Evolutionary conservation across 2,329 filamentous ascomycete genomes (phyloP).

Genomic region (Nigrospora osmanthi): DNA sequence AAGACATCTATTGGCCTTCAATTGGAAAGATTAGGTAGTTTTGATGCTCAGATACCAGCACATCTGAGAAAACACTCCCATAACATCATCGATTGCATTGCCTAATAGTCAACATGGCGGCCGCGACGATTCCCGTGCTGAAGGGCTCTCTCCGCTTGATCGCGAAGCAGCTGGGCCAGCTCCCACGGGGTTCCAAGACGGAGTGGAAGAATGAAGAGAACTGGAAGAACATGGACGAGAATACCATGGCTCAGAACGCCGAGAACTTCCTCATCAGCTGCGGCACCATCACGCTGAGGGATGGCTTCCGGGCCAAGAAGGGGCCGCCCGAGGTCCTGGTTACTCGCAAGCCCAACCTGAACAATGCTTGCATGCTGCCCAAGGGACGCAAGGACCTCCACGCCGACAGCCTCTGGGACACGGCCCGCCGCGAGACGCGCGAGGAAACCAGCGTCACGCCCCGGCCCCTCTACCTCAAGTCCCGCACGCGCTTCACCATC

Average conservation of each 20-base stretch:
- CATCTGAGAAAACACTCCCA: too few species aligned
- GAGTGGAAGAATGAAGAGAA: constrained; percentile 10
- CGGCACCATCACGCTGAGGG: constrained; percentile 5
- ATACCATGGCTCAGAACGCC: constrained; percentile 11
- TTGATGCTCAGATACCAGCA: too few species aligned
- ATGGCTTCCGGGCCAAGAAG: background rate
- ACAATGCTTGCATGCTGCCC: constrained; percentile 15
- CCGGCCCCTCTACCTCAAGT: constrained; percentile 18
- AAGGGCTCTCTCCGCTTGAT: too few species aligned
- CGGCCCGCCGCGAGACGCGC: background rate
- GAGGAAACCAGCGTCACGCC: background rate
- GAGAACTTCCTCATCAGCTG: constrained; percentile 4
- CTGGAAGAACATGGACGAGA: constrained; percentile 8
- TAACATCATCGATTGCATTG: too few species aligned
- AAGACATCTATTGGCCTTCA: too few species aligned
- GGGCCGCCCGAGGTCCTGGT: constrained; percentile 1
- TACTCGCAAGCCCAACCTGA: background rate
- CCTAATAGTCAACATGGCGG: too few species aligned
- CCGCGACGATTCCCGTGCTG: too few species aligned
- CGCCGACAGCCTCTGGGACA: constrained; percentile 15
- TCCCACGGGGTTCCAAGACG: too few species aligned
- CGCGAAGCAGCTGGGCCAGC: too few species aligned
- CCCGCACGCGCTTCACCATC: constrained; percentile 34
- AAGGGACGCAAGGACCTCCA: constrained; percentile 1
- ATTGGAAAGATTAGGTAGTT: too few species aligned